A percentile compares a stretch with the other conserved stretches of the same genome.
Conservation (phyloP, 345 rosid genomes). For the Acer saccharum region DNA sequence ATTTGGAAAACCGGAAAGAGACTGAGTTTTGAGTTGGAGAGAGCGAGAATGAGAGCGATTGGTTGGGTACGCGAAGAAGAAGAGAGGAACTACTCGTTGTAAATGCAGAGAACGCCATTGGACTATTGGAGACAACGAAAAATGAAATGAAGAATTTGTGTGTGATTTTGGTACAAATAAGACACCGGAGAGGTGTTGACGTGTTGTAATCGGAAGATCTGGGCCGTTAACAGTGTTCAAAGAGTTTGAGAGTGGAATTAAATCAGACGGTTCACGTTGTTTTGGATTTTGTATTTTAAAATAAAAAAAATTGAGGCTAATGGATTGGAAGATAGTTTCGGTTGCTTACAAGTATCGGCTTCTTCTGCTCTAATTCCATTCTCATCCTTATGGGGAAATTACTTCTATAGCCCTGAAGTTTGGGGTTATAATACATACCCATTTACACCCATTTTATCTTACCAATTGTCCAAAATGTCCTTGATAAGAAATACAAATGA, state of each 20-base stretch:
- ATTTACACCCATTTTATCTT: too few species aligned
- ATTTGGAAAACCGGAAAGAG: slow-evolving; percentile 39
- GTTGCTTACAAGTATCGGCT: not conserved
- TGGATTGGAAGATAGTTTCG: not conserved
- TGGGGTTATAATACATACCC: too few species aligned
- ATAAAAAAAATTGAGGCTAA: not conserved
- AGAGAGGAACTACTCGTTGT: slow-evolving; percentile 24
- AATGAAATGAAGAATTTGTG: not conserved
- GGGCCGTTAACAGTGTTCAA: slow-evolving; percentile 15
- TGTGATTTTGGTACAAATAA: not conserved
- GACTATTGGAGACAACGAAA: slow-evolving; percentile 35
- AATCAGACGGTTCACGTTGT: slow-evolving; percentile 3
- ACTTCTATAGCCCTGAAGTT: too few species aligned
- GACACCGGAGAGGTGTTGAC: too few species aligned
- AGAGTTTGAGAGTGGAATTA: not conserved
- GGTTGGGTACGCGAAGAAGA: slow-evolving; percentile 32
- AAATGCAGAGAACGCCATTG: slow-evolving; percentile 56
- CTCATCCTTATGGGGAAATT: too few species aligned
- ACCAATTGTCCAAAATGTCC: too few species aligned
- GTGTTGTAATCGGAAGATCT: not conserved
- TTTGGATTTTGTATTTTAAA: too few species aligned
- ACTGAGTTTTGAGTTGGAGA: slow-evolving; percentile 29
- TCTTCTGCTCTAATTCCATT: too few species aligned
- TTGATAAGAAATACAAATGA: too few species aligned
- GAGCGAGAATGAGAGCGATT: slow-evolving; percentile 12